Base-by-base conservation (phyloP, 2,329 filamentous ascomycete species). In the Pseudocercospora pini-densiflorae region DNA sequence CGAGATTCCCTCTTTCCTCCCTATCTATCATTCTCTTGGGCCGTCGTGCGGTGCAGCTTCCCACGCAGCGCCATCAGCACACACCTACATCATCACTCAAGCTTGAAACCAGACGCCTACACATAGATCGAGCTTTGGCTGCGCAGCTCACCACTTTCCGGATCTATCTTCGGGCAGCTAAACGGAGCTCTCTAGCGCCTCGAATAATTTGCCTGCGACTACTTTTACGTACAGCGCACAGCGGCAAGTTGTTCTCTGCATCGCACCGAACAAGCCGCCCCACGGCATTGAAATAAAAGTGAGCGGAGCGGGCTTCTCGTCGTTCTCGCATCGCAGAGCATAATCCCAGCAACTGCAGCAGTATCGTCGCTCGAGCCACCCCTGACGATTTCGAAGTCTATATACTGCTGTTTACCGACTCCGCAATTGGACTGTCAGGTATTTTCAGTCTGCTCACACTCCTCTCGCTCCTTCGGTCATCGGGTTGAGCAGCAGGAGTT, bases 181-280 rank as follows among this genome's bases (percentile, higher is more conserved):
- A 31, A 31, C 47, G 47, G 47, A 19, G 21, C 47, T 21, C n/a
- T 51, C 6, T 53, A 53, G 49, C 23, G 49, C 49, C 19, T 53
- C 49, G 49, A 27, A 53, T 29, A 23, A 27, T 53, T 29, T 53
- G 49, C 49, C 23, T 54, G 49, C 21, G 23, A 9, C 23, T 54
- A 7, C 14, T 53, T n/a, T n/a, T 53, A 29, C 49, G 14, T 29
- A 24, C 21, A 5, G 29, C 29, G 29, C 29, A 45, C 33, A 61
- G 49, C 58, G 51, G 40, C 49, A 19, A 57, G 55, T 51, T 64
- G 29, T 31, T 5, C 27, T 58, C 59, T 60, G 9, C 47, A 47
- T 21, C 10, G 57, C 31, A 33, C 10, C 51, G 23, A 47, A 24
- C 55, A 21, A 29, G 49, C 23, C 24, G 23, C 21, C 21, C 29